These are phyloP conservation scores for Grosmannia huntii DNA, from an alignment of 2,329 filamentous ascomycete genomes.

Conservation along the genomic window DNA sequence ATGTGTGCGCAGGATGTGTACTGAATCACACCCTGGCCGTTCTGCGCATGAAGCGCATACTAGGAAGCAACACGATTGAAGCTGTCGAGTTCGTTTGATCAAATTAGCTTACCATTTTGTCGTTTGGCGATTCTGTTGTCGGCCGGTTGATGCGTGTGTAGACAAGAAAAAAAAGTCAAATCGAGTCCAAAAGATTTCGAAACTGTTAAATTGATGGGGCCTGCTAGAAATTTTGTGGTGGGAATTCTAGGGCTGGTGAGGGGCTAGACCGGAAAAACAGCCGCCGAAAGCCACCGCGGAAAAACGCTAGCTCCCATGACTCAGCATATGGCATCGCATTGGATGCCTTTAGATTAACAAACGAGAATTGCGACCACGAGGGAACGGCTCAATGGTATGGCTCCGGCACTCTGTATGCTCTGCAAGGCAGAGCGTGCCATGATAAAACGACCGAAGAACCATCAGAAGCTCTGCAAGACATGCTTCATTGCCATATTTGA, in stretches of 20 bases:
- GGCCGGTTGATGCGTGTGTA: slow-evolving; percentile 27
- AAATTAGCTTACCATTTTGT: slow-evolving; percentile 48
- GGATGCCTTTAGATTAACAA: background rate
- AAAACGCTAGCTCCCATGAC: background rate
- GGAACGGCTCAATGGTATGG: slow-evolving; percentile 39
- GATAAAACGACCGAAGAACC: slow-evolving; percentile 88
- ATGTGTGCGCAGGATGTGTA: slow-evolving; percentile 7
- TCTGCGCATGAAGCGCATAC: slow-evolving; percentile 12
- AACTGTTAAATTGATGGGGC: slow-evolving; percentile 1
- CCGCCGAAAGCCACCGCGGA: slow-evolving; percentile 3
- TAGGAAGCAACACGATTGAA: slow-evolving; percentile 17
- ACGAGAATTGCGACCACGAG: background rate
- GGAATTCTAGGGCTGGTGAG: slow-evolving; percentile 13
- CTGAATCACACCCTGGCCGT: slow-evolving; percentile 10
- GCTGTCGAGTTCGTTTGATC: slow-evolving; percentile 42
- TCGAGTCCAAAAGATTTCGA: slow-evolving; percentile 8
- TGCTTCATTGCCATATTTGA: slow-evolving; percentile 88
- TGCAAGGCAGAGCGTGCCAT: slow-evolving; percentile 70
- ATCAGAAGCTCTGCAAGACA: slow-evolving; percentile 78
- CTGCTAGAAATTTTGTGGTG: slow-evolving; percentile 6
- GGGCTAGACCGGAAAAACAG: slow-evolving; percentile 4
- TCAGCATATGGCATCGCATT: background rate
- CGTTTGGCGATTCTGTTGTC: slow-evolving; percentile 27
- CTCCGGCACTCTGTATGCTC: slow-evolving; percentile 60
- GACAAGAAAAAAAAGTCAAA: slow-evolving; percentile 13